Percentiles rank a stretch among this genome's conserved stretches.
phyloP scores from a whole-genome alignment of 257 asterid species.

The Solanum boliviense region DNA sequence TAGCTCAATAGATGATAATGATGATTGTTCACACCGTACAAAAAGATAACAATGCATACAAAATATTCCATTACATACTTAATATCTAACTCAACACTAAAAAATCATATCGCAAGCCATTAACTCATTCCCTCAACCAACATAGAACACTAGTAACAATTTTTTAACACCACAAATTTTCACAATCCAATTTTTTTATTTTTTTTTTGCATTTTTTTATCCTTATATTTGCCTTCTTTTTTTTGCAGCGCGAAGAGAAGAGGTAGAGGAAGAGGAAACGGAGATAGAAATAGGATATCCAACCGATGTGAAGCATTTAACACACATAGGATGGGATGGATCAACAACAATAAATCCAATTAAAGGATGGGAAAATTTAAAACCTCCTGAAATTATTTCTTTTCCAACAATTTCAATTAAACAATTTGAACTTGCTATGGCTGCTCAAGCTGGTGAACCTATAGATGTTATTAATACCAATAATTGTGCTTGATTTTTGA shows the following conservation, averaged over 20 bases:
- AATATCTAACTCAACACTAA: too few species aligned
- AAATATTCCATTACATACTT: too few species aligned
- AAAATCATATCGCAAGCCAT: neutral
- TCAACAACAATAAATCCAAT: neutral
- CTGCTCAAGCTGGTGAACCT: conserved; percentile 29
- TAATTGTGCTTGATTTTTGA: neutral
- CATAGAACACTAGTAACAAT: neutral
- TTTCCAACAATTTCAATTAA: conserved; percentile 40
- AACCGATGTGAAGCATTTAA: conserved; percentile 2
- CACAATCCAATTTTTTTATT: neutral
- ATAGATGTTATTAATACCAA: neutral
- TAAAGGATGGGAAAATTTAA: conserved; percentile 12
- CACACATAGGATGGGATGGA: conserved; percentile 9
- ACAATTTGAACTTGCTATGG: conserved; percentile 59
- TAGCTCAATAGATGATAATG: too few species aligned
- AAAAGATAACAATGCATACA: neutral
- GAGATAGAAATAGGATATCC: conserved; percentile 6
- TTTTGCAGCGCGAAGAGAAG: neutral
- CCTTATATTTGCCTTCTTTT: neutral
- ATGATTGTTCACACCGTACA: neutral
- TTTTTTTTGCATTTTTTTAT: neutral
- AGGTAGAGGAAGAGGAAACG: neutral
- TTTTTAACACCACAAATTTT: too few species aligned
- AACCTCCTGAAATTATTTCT: conserved; percentile 28
- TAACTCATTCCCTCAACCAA: neutral